phyloP scores from a whole-genome alignment of 495 filamentous ascomycete genomes.

The Parmelia sp. region DNA sequence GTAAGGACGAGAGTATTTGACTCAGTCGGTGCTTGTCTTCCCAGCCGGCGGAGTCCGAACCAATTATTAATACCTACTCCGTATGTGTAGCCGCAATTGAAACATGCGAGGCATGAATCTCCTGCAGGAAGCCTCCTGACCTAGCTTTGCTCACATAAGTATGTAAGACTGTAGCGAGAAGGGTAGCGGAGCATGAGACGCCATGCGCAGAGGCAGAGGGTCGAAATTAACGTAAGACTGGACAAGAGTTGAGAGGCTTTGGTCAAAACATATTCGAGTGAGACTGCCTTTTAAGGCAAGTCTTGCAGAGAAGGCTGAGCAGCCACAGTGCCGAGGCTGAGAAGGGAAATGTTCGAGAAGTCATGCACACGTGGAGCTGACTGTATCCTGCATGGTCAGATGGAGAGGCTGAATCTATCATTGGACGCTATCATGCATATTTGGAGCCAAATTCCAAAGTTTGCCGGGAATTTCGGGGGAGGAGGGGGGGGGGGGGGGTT shows the following conservation, averaged over 20 bases:
- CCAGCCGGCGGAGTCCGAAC: neutral
- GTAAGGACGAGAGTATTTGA: neutral
- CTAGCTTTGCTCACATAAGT: neutral
- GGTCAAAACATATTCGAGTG: no score
- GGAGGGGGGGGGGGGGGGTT: no score
- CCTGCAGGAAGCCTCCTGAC: neutral
- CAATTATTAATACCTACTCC: no score
- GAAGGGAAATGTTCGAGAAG: neutral
- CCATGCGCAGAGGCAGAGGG: neutral
- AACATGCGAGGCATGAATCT: neutral
- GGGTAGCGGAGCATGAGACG: neutral
- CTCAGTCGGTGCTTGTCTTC: neutral
- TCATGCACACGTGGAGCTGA: neutral
- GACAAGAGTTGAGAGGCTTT: no score
- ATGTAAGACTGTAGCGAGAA: neutral
- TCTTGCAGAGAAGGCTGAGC: neutral
- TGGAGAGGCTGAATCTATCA: neutral
- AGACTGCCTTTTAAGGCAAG: conserved; percentile 1
- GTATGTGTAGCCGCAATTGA: neutral
- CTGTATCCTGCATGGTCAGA: neutral
- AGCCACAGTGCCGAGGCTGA: neutral
- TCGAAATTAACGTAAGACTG: neutral
- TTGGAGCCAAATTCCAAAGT: neutral
- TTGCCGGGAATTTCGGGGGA: no score
- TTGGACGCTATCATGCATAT: neutral